Evolutionary conservation across 2,329 filamentous ascomycete species (phyloP), one percentile per base, ranked within the genome.

Genomic region (Sphaerostilbella broomeana): DNA sequence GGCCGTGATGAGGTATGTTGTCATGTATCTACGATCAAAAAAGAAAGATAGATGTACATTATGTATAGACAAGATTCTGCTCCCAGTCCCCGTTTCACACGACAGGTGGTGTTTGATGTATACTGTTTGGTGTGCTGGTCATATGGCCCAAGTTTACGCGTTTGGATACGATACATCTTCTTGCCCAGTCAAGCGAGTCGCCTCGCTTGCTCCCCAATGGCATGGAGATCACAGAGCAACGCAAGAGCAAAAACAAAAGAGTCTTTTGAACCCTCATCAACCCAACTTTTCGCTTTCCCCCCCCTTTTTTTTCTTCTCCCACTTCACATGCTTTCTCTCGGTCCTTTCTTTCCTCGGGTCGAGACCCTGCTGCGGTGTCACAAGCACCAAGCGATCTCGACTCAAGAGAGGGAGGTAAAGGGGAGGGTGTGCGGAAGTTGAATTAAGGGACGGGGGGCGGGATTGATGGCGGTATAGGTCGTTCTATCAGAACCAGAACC

Each of bases 141-240:
- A 7, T 13, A 27, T n/a, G 9, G 26, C 27, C 16, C 40, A 30
- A 30, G n/a, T n/a, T n/a, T n/a, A 62, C 61, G 74, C 73, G 73
- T 77, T 72, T 65, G 69, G 73, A 76, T 77, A 78, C 72, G 72
- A 77, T 79, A 79, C 75, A 63, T 76, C 73, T 77, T 63, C 57
- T 58, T 73, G 70, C 68, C 64, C 47, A 45, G 56, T 52, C 50
- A 27, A 33, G 9, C 35, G 15, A 9, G 25, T 26, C 31, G 38
- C 28, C 38, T 36, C 35, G 29, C 13, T 5, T 13, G 27, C 35
- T 42, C 20, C 42, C 49, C 59, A 47, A 70, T 78, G 72, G 69
- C 72, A 67, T 57, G 53, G 62, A 74, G 74, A 75, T 64, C 75
- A 79, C 75, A 65, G 63, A 65, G 69, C 64, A 62, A 73, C 75